Evolutionary conservation across 2,329 filamentous ascomycete genomes (phyloP).

Genomic region (Lithohypha guttulata): DNA sequence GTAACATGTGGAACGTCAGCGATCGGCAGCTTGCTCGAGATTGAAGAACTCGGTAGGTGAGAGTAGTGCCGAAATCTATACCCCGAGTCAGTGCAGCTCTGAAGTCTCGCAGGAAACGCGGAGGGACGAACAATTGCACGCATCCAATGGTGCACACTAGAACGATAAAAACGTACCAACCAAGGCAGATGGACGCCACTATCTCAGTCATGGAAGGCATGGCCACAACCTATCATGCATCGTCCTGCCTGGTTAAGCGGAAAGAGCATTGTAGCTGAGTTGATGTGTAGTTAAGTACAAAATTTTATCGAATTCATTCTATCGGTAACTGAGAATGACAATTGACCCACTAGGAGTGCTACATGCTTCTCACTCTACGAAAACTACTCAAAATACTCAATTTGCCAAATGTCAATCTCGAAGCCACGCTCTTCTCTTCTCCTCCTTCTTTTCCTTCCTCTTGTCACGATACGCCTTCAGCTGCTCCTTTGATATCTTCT

Average conservation of each 20-base stretch:
- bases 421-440: conserved; percentile 86
- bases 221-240: no score
- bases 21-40: conserved; percentile 28
- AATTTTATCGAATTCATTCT: no score
- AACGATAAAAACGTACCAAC: conserved; percentile 47
- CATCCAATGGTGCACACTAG: conserved; percentile 49
- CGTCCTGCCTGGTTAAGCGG: no score
- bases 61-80: conserved; percentile 50
- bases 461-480: conserved; percentile 88
- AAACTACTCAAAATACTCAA: no score
- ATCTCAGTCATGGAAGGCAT: conserved; percentile 23
- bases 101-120: conserved; percentile 3
- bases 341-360: no score
- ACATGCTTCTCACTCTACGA: no score
- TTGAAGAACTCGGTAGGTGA: conserved; percentile 32
- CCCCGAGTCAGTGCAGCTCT: conserved; percentile 14
- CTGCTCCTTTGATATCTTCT: conserved; percentile 75
- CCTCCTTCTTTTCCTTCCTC: conserved; percentile 77
- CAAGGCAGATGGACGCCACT: conserved; percentile 38
- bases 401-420: conserved; percentile 61
- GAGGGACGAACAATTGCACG: conserved; percentile 43
- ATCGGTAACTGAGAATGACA: no score
- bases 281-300: no score
- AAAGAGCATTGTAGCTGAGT: no score
- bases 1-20: conserved; percentile 67